Base-by-base conservation (phyloP, 202 grass and related monocot genomes). In the Hordeum pubiflorum region DNA sequence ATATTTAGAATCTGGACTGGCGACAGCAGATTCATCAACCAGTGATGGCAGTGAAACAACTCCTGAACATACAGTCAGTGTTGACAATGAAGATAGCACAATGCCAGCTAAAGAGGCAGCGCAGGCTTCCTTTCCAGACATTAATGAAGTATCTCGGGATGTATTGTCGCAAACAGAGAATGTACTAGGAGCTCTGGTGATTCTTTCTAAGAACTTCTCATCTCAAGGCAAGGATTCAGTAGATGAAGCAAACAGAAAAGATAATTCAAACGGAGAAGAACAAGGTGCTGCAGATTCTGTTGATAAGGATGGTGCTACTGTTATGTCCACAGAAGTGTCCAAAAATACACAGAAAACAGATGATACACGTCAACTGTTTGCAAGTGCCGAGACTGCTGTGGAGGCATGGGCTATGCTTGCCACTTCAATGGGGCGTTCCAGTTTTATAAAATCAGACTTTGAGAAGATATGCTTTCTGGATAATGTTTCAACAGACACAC, bases 401-500 rank as follows among this genome's bases (percentile, higher is more conserved):
- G 94, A 97, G 82, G 94, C 94, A 60, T 97, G 94, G 94, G 88
- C 94, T 78, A 91, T 97, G 94, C 89, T 97, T 81, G 88, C 94
- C 74, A 92, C 81, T 84, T 97, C 94, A 84, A 55, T 94, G 60
- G 94, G 91, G 46, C 88, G 86, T 85, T 82, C 46, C 33, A 97
- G 94, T 94, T 94, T 94, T 85, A 97, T 97, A 72, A 94, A 92
- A 82, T 97, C 94, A 37, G 88, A 97, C 79, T 97, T 97, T 72
- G 91, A 92, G 80, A 97, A 97, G 88, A 94, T 97, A 81, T 94
- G 89, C 59, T 97, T 92, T 92, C 89, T 97, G 5, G 91, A 97
- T 75, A 97, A 97, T 83, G 23, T 58, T 81, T 89, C 91, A 36
- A 94, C 91, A 34, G 89, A 97, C 31, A 94, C 94, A 69, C 89